Base-by-base conservation (phyloP, 176 grass and related monocot genomes). In the Saccharum officinarum region DNA sequence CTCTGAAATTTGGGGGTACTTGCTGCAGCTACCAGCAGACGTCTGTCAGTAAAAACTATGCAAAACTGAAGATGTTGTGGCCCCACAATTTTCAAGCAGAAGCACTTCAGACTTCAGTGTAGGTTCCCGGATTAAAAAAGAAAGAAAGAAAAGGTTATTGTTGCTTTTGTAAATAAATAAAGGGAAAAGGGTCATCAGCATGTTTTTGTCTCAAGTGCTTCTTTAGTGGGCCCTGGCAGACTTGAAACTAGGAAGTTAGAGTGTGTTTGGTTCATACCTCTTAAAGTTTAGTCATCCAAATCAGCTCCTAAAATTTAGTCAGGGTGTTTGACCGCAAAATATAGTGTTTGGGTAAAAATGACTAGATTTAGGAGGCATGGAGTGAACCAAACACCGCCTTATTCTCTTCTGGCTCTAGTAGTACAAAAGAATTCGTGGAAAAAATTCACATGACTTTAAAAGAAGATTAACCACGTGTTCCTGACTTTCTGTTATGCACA, bases 401-500 rank as follows among this genome's bases (percentile, higher is more conserved):
- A 23, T 44, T 80, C 57, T 34, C 31, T 28, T 67, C 15, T 0
- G 3, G 8, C 25, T 61, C n/a, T 25, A 57, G 18, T 20, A 20
- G 17, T 11, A 37, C 5, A 33, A 41, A 42, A 80, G 16, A 26
- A 26, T 8, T 8, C 41, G 38, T 67, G 26, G 66, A 84, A 49
- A 49, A 75, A 45, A 20, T 6, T 39, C 5, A 0, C 42, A 50
- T 18, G 16, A 7, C 45, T 31, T 40, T 37, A 82, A 66, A 59
- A 26, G 80, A 82, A 82, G 67, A 59, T 57, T 73, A 83, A 73
- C 67, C 79, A 30, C 66, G 66, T 82, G 54, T 66, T 49, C 7
- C 44, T 31, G 42, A 5, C 42, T 30, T 3, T 26, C 55, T 64
- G 72, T 59, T 42, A 16, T 22, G 76, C 37, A 3, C 22, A 0